phyloP scores from a whole-genome alignment of 2,329 filamentous ascomycete species.

The Neophaeococcomyces aloes region DNA sequence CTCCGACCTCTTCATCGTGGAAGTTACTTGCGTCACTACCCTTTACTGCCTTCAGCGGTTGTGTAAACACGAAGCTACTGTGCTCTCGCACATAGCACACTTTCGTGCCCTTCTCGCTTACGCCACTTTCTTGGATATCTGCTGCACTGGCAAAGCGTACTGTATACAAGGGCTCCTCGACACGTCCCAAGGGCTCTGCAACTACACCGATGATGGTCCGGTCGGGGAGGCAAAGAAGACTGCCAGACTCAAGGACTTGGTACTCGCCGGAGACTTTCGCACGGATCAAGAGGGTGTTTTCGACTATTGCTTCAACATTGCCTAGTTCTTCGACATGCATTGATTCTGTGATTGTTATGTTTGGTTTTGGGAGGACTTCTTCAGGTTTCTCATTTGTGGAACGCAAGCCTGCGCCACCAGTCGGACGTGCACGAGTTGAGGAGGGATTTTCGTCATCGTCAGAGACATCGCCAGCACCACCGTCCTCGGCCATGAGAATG shows the following conservation, averaged over 20 bases:
- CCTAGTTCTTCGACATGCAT: conserved; percentile 72
- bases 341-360: conserved; percentile 64
- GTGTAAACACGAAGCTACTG: conserved; percentile 76
- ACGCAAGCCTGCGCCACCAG: conserved; percentile 45
- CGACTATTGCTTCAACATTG: conserved; percentile 63
- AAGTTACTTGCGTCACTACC: conserved; percentile 91
- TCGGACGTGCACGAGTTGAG: conserved; percentile 33
- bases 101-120: conserved; percentile 47
- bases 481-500: conserved; percentile 74
- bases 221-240: conserved; percentile 66
- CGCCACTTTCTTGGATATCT: conserved; percentile 54
- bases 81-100: conserved; percentile 72
- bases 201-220: conserved; percentile 69
- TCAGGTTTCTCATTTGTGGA: conserved; percentile 71
- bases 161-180: conserved; percentile 76
- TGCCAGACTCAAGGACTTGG: conserved; percentile 72
- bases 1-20: conserved; percentile 79
- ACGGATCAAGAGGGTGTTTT: conserved; percentile 67
- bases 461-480: conserved; percentile 31
- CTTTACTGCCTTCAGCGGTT: conserved; percentile 66
- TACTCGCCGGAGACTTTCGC: conserved; percentile 71
- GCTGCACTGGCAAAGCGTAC: conserved; percentile 61
- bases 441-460: conserved; percentile 60
- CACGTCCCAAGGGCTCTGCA: conserved; percentile 75
- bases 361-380: conserved; percentile 58